phyloP scores from a whole-genome alignment of 768 basidiomycete species.

The Podaxis sp. region DNA sequence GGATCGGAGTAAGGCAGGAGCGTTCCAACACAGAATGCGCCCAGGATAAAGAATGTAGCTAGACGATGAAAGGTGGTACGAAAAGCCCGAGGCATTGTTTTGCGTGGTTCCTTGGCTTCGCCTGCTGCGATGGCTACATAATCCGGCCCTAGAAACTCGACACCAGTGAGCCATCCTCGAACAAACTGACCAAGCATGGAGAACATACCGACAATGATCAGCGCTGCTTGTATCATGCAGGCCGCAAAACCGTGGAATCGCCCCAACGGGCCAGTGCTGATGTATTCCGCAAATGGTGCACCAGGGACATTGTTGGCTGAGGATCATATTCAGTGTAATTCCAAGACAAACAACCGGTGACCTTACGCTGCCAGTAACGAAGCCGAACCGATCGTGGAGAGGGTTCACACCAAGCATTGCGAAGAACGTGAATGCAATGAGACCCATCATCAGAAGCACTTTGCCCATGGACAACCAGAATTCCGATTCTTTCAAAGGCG shows the following conservation, averaged over 20 bases:
- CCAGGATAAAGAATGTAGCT: slow-evolving; percentile 72
- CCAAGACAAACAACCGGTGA: not conserved
- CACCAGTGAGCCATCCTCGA: not conserved
- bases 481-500: slow-evolving; percentile 40
- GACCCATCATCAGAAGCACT: slow-evolving; percentile 42
- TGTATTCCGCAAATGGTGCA: slow-evolving; percentile 57
- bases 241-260: slow-evolving; percentile 63
- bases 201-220: slow-evolving; percentile 50
- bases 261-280: slow-evolving; percentile 51
- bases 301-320: slow-evolving; percentile 43
- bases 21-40: slow-evolving; percentile 70
- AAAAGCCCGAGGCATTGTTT: slow-evolving; percentile 69
- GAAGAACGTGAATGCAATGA: slow-evolving; percentile 53
- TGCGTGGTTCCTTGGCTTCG: slow-evolving; percentile 69
- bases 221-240: slow-evolving; percentile 59
- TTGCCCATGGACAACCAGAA: slow-evolving; percentile 58
- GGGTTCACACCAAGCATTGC: slow-evolving; percentile 64
- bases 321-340: not conserved
- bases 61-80: slow-evolving; percentile 78
- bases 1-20: slow-evolving; percentile 73
- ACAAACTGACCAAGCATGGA: no score
- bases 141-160: slow-evolving; percentile 39
- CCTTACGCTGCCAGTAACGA: slow-evolving; percentile 47
- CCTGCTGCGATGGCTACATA: slow-evolving; percentile 64
- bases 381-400: slow-evolving; percentile 49